phyloP scores from a whole-genome alignment of 2,329 filamentous ascomycete genomes.

The Hypoxylon sp. region DNA sequence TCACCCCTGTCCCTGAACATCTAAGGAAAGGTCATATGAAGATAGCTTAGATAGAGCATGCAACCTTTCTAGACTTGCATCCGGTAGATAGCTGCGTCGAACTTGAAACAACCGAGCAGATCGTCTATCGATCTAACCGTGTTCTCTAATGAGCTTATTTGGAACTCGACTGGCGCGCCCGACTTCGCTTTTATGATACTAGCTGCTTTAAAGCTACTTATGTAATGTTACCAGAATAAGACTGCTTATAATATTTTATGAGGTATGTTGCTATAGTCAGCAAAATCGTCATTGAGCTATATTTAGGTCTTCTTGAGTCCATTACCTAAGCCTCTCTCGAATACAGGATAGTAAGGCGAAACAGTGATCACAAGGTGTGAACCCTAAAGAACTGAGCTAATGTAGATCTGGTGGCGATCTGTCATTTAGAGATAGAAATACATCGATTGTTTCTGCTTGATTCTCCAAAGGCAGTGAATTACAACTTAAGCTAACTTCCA shows the following conservation, averaged over 20 bases:
- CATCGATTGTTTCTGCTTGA: background rate
- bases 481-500: background rate
- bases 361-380: background rate
- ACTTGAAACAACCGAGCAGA: background rate
- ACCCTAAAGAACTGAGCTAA: background rate
- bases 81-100: background rate
- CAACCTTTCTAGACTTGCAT: background rate
- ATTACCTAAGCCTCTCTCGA: background rate
- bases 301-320: background rate
- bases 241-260: background rate
- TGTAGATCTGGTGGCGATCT: background rate
- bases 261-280: background rate
- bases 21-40: background rate
- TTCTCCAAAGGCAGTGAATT: background rate
- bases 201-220: background rate
- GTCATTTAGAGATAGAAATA: background rate
- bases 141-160: background rate
- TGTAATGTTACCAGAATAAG: background rate
- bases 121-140: background rate
- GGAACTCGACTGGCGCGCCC: background rate
- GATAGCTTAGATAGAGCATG: constrained; percentile 6
- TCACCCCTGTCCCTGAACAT: background rate
- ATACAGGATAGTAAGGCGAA: background rate
- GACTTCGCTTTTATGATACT: background rate
- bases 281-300: background rate